These are phyloP conservation scores for Glomus cerebriforme DNA, from an alignment of 192 early-diverging fungal species.

Conservation along the genomic window DNA sequence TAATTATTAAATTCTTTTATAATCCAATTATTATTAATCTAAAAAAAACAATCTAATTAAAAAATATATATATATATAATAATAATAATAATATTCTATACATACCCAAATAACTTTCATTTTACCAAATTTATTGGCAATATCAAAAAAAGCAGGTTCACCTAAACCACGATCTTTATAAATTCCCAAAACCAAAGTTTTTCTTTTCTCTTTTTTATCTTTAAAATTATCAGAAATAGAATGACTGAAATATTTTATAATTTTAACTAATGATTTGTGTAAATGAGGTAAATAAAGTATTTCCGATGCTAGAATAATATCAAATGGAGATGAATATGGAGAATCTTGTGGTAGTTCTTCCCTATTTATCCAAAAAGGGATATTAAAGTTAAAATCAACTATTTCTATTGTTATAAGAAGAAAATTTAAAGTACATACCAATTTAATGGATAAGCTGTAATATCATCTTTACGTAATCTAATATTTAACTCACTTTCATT, in stretches of 20 bases:
- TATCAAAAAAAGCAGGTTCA: neutral
- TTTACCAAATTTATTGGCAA: neutral
- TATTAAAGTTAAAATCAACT: neutral
- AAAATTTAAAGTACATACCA: neutral
- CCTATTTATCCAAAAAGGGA: neutral
- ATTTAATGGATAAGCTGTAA: neutral
- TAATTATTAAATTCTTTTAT: neutral
- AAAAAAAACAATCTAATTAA: neutral
- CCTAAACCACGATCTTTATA: conserved; percentile 22
- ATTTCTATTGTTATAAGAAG: neutral
- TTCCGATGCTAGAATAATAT: conserved; percentile 17
- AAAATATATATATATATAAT: neutral
- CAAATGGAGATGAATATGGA: neutral
- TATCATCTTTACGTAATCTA: neutral
- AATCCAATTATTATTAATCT: neutral
- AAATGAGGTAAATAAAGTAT: neutral
- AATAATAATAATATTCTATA: neutral
- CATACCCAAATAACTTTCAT: conserved; percentile 6
- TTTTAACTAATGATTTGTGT: neutral
- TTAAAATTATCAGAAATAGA: neutral
- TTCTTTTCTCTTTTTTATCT: neutral
- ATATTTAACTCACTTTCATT: neutral
- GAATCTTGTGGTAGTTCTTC: neutral
- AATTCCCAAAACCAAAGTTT: neutral
- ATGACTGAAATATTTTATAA: conserved; percentile 4